phyloP scores from a whole-genome alignment of 208 protist species.

The Crithidia mellificae region DNA sequence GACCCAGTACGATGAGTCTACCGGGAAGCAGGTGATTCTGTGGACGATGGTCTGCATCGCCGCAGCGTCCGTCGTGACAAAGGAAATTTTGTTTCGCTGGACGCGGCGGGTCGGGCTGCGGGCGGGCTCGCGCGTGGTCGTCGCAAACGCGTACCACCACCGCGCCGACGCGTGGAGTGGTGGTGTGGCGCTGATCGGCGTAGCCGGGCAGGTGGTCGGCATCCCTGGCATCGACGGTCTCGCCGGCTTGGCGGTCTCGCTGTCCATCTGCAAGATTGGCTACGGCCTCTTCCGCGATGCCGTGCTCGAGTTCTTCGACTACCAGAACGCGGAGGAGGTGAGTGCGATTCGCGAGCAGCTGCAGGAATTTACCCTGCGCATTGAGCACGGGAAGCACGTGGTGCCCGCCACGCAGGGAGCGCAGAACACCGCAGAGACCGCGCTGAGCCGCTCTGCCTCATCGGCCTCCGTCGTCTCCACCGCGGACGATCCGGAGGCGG shows the following conservation, averaged over 20 bases:
- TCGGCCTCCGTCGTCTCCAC: slow-evolving; percentile 9
- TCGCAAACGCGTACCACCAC: slow-evolving; percentile 90
- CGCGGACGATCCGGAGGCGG: slow-evolving; percentile 16
- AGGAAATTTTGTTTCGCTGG: slow-evolving; percentile 86
- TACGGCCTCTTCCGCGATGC: slow-evolving; percentile 61
- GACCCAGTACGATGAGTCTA: slow-evolving; percentile 46
- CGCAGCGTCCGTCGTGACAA: slow-evolving; percentile 64
- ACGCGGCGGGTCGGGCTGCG: slow-evolving; percentile 66
- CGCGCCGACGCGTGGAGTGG: slow-evolving; percentile 89
- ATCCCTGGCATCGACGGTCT: slow-evolving; percentile 78
- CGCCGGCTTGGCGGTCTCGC: slow-evolving; percentile 75
- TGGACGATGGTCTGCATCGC: slow-evolving; percentile 85
- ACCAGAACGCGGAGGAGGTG: slow-evolving; percentile 73
- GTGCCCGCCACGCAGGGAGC: background rate
- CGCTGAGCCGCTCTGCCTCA: background rate
- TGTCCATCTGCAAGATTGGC: slow-evolving; percentile 80
- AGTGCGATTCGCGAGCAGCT: slow-evolving; percentile 57
- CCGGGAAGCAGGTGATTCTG: slow-evolving; percentile 58
- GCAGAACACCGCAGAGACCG: background rate
- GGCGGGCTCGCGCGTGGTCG: slow-evolving; percentile 79
- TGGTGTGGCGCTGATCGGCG: slow-evolving; percentile 82
- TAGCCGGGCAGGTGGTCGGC: slow-evolving; percentile 66
- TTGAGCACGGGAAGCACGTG: slow-evolving; percentile 21
- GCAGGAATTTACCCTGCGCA: slow-evolving; percentile 50
- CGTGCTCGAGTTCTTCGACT: slow-evolving; percentile 87